These are phyloP conservation scores for Aspergillus vadensis DNA, from an alignment of 2,329 filamentous ascomycete genomes.

Conservation along the genomic window DNA sequence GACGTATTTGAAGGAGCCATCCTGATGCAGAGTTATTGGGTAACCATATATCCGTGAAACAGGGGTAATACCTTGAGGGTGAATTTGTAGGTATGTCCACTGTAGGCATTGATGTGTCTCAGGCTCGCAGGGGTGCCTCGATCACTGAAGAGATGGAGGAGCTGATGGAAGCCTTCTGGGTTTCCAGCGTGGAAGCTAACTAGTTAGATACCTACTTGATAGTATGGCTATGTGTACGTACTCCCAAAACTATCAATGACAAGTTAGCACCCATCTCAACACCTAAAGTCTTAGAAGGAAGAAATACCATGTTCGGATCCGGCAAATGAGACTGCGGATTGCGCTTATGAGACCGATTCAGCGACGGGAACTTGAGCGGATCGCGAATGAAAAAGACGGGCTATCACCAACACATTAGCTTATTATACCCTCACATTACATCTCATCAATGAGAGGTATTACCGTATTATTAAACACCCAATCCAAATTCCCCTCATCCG, in stretches of 20 bases:
- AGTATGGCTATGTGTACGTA: not conserved
- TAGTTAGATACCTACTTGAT: not conserved
- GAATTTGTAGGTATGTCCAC: not conserved
- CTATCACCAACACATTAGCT: constrained; percentile 9
- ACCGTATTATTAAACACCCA: constrained; percentile 3
- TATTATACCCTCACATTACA: too few relatives aligned
- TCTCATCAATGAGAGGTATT: too few relatives aligned
- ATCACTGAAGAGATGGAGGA: constrained; percentile 16
- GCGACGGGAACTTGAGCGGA: constrained; percentile 8
- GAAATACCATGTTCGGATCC: not conserved
- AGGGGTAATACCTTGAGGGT: not conserved
- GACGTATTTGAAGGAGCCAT: not conserved
- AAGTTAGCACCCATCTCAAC: not conserved
- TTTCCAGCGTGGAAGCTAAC: constrained; percentile 12
- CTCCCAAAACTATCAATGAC: constrained; percentile 4
- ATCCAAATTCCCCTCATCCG: not conserved
- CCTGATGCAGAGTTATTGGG: not conserved
- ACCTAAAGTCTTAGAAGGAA: too few relatives aligned
- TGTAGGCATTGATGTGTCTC: not conserved
- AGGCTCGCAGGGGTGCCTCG: constrained; percentile 8
- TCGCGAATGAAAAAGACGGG: constrained; percentile 9
- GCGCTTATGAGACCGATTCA: constrained; percentile 5
- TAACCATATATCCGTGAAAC: too few relatives aligned
- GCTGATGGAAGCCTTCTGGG: constrained; percentile 12
- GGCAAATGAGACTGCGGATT: constrained; percentile 1